These are phyloP conservation scores for Leccinum variicolor DNA, from an alignment of 768 basidiomycete species.

Conservation along the genomic window DNA sequence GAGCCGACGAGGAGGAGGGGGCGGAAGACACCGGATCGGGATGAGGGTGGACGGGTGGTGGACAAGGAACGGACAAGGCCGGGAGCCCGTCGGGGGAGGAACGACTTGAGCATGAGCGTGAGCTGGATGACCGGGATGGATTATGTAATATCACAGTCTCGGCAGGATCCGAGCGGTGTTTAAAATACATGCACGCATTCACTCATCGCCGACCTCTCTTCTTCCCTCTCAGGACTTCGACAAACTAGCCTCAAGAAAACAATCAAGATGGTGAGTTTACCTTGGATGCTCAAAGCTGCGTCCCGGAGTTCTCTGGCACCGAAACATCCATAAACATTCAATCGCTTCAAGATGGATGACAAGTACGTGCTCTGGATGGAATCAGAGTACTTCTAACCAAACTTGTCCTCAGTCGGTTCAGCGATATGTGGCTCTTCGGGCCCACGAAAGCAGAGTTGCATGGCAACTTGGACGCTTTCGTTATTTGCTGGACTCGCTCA, in stretches of 20 bases:
- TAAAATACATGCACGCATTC: background rate
- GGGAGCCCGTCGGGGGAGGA: conserved; percentile 7
- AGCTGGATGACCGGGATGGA: background rate
- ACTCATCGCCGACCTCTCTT: background rate
- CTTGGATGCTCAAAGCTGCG: conserved; percentile 14
- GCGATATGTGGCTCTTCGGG: conserved; percentile 10
- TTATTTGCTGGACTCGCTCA: conserved; percentile 40
- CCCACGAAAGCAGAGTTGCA: conserved; percentile 37
- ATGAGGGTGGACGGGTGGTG: conserved; percentile 1
- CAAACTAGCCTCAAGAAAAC: conserved; percentile 38
- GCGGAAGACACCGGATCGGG: conserved; percentile 10
- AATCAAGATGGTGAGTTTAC: conserved; percentile 50
- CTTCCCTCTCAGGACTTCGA: conserved; percentile 18
- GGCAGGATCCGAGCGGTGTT: conserved; percentile 25
- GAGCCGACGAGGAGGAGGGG: conserved; percentile 20
- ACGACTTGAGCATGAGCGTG: background rate
- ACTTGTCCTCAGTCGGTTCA: conserved; percentile 21
- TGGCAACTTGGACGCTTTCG: conserved; percentile 37
- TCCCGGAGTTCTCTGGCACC: conserved; percentile 39
- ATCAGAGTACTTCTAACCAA: conserved; percentile 18
- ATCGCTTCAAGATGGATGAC: conserved; percentile 48
- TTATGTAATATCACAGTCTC: conserved; percentile 8
- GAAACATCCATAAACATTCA: conserved; percentile 34
- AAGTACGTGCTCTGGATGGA: conserved; percentile 40
- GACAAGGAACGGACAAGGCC: conserved; percentile 17